A percentile compares a stretch with the other conserved stretches of the same genome.
phyloP scores from a whole-genome alignment of 1,284 basidiomycete species.

The Ceratobasidium theobromae region DNA sequence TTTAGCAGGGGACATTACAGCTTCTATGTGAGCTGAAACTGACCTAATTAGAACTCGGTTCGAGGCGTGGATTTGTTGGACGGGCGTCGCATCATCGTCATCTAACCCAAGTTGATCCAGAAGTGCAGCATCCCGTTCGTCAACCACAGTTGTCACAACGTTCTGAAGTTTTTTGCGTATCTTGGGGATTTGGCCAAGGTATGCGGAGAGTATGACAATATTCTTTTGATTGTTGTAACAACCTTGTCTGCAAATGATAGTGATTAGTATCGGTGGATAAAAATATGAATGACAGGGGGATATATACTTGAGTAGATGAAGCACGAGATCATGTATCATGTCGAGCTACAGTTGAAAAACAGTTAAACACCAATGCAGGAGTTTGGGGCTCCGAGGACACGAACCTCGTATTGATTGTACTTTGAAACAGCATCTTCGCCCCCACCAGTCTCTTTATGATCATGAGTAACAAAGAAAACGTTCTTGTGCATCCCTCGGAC shows the following conservation, averaged over 20 bases:
- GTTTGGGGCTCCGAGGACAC: slow-evolving; percentile 31
- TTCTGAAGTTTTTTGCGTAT: slow-evolving; percentile 54
- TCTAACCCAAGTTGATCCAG: slow-evolving; percentile 53
- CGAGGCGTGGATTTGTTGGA: slow-evolving; percentile 54
- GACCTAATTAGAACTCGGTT: slow-evolving; percentile 47
- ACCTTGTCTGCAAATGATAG: slow-evolving; percentile 52
- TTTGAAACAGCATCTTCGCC: slow-evolving; percentile 61
- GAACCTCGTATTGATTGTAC: slow-evolving; percentile 66
- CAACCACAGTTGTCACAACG: slow-evolving; percentile 61
- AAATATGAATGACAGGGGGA: slow-evolving; percentile 33
- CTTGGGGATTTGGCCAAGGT: slow-evolving; percentile 67
- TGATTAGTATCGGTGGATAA: neutral
- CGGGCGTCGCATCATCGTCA: slow-evolving; percentile 40
- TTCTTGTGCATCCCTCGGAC: slow-evolving; percentile 60
- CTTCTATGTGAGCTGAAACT: neutral
- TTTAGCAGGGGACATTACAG: neutral
- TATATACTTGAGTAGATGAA: slow-evolving; percentile 65
- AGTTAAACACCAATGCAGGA: neutral
- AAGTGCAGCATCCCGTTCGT: slow-evolving; percentile 65
- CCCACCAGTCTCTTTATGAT: slow-evolving; percentile 54
- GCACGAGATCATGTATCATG: slow-evolving; percentile 69
- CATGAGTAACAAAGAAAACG: slow-evolving; percentile 62
- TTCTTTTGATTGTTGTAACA: slow-evolving; percentile 61
- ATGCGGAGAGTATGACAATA: slow-evolving; percentile 73
- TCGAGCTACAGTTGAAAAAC: slow-evolving; percentile 54